Base-by-base conservation (phyloP, 495 filamentous ascomycete species). In the Articulospora tetracladia region DNA sequence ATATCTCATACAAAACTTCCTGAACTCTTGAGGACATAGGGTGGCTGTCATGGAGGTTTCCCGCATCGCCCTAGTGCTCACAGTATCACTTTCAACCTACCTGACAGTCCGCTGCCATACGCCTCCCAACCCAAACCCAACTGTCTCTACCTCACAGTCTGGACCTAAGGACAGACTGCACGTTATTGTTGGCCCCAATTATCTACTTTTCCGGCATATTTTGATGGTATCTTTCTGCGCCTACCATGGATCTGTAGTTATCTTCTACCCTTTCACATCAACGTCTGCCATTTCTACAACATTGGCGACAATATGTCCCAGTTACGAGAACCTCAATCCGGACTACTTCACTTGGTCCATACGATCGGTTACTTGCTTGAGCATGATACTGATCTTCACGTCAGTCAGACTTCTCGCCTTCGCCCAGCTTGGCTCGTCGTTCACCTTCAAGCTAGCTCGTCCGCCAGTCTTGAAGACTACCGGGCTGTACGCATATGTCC, bases 401-500 rank as follows among this genome's bases (percentile, higher is more conserved):
- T 44, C 19, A 1, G 41, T 64, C 52, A 39, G 50, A 1, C 52
- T 64, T 1, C 19, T n/a, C 15, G 44, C 51, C 22, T 64, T 64
- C 32, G 20, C 20, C 10, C 52, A 69, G 1, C 72, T 82, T 0
- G 79, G 78, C 0, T 59, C 56, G 7, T 74, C 75, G 32, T 80
- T 81, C 36, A 81, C 78, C 1, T 81, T 79, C 60, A 68, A 71
- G 20, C 70, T 81, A 2, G 69, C 74, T 15, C 57, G 69, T 25
- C 79, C 79, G 11, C 73, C 76, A 49, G 60, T 63, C 1, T 65
- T 81, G 12, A 68, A 71, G 2, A 80, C 77, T 1, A 64, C 63
- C 1, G 78, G 79, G 0, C 52, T 80, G 15, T 80, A 80, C 55
- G 56, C 58, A 11, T 78, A 70, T 53, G 63, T 80, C n/a, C 77